Evolutionary conservation across 2,329 filamentous ascomycete species (phyloP), one percentile per base, ranked within the genome.

Genomic region (Periconia sp.): DNA sequence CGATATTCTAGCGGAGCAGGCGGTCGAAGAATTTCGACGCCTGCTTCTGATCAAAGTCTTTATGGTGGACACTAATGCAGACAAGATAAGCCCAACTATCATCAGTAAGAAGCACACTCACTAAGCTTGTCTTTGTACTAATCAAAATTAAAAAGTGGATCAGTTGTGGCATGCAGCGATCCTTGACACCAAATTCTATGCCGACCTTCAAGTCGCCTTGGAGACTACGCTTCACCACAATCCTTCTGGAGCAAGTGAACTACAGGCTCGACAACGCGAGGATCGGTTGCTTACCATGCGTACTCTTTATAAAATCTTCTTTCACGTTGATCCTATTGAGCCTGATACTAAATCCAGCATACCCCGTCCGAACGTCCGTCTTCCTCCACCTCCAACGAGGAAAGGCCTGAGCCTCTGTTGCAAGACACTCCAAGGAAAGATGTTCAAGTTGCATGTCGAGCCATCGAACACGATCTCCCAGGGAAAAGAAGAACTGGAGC

Each of bases 141-240:
- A 6, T 42, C 11, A 20, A 23, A 41, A 23, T 50, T 40, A 15
- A 15, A 42, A 3, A 50, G 48, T 50, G 48, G 48, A 50, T n/a
- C 10, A 18, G 15, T 11, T 50, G 14, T 50, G 48, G 48, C 48
- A 50, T 37, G 48, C 30, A 1, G 48, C 48, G 9, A 33, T 50
- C 13, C 48, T 50, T 18, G 27, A 50, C 18, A 50, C 48, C 1
- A 45, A 45, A 41, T 50, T 50, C 48, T 50, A 50, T 20, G 27
- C 48, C 2, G 7, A 45, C 6, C 48, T 50, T 9, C 31, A 40
- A 7, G 17, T 18, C 13, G 17, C 19, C 20, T 37, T 50, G 9
- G 48, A 41, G 1, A n/a, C 45, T 13, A n/a, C n/a, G 15, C 41
- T 50, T 5, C 48, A 45, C 18, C 48, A 50, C 27, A 45, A 50